These are phyloP conservation scores for Rhizopogon vulgaris DNA, from an alignment of 768 basidiomycete species.

Conservation along the genomic window DNA sequence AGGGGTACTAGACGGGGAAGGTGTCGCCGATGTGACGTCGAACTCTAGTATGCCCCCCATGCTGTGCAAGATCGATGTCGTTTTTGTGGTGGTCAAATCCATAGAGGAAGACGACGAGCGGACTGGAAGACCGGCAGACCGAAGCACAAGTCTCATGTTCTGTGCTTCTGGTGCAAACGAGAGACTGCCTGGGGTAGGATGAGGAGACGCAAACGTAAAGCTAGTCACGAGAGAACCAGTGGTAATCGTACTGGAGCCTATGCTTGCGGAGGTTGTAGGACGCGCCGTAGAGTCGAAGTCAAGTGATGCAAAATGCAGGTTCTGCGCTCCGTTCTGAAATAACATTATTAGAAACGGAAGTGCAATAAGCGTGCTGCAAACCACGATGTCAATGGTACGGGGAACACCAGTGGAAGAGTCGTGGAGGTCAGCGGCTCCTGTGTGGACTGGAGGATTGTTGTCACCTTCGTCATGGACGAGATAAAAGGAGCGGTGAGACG, in stretches of 20 bases:
- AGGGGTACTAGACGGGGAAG: conserved; percentile 1
- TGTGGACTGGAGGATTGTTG: conserved; percentile 20
- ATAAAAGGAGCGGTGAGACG: conserved; percentile 16
- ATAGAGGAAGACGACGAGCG: conserved; percentile 6
- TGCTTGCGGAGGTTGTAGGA: conserved; percentile 3
- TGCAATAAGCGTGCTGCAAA: conserved; percentile 15
- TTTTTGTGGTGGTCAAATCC: not conserved
- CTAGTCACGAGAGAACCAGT: conserved; percentile 10
- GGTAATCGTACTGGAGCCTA: not conserved
- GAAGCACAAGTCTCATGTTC: conserved; percentile 52
- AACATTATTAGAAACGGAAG: not conserved
- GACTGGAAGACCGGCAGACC: conserved; percentile 30
- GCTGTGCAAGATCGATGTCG: conserved; percentile 1
- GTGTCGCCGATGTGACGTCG: conserved; percentile 12
- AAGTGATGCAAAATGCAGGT: conserved; percentile 18
- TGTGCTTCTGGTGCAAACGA: conserved; percentile 8
- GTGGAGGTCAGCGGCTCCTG: not conserved
- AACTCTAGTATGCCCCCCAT: conserved; percentile 11
- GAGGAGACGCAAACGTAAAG: conserved; percentile 11
- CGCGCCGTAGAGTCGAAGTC: conserved; percentile 12
- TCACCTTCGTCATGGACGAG: conserved; percentile 21
- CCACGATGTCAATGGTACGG: conserved; percentile 47
- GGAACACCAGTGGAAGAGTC: conserved; percentile 21
- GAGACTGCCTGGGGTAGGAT: not conserved
- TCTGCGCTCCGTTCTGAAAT: not conserved